phyloP scores from a whole-genome alignment of 306 rosid genomes.

The Castanea crenata region DNA sequence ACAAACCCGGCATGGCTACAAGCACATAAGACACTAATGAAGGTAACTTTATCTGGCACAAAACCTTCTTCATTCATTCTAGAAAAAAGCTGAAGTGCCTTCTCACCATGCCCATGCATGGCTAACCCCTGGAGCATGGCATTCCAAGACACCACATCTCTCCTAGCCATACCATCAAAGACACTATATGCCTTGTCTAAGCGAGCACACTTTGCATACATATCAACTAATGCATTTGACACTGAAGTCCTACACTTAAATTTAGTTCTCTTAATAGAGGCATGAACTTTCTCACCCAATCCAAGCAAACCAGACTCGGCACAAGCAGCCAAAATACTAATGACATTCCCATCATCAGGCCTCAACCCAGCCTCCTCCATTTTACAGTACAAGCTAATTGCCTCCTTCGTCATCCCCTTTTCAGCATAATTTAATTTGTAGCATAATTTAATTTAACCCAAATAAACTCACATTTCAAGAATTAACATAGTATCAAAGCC shows the following conservation, averaged over 20 bases:
- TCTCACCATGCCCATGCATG: slow-evolving; percentile 68
- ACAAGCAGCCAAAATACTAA: slow-evolving; percentile 68
- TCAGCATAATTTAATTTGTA: too few relatives aligned
- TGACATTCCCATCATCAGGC: slow-evolving; percentile 55
- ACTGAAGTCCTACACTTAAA: slow-evolving; percentile 58
- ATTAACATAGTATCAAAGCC: too few relatives aligned
- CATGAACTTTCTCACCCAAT: slow-evolving; percentile 68
- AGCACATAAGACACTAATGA: too few relatives aligned
- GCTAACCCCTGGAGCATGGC: slow-evolving; percentile 79
- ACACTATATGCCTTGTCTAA: slow-evolving; percentile 53
- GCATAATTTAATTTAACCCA: too few relatives aligned
- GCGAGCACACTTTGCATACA: slow-evolving; percentile 81
- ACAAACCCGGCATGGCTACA: too few relatives aligned
- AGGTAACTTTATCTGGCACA: too few relatives aligned
- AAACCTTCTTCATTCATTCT: too few relatives aligned
- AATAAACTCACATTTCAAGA: too few relatives aligned
- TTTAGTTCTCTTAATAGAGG: slow-evolving; percentile 42
- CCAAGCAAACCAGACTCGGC: slow-evolving; percentile 70
- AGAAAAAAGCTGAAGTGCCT: slow-evolving; percentile 72
- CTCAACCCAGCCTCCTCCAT: slow-evolving; percentile 65
- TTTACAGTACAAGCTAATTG: slow-evolving; percentile 45
- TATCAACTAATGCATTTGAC: slow-evolving; percentile 73
- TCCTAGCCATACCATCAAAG: slow-evolving; percentile 44
- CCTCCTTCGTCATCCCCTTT: slow-evolving; percentile 60
- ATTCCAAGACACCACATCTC: slow-evolving; percentile 82